Evolutionary conservation across 768 basidiomycete species (phyloP).

Genomic region (Lactifluus volemus): DNA sequence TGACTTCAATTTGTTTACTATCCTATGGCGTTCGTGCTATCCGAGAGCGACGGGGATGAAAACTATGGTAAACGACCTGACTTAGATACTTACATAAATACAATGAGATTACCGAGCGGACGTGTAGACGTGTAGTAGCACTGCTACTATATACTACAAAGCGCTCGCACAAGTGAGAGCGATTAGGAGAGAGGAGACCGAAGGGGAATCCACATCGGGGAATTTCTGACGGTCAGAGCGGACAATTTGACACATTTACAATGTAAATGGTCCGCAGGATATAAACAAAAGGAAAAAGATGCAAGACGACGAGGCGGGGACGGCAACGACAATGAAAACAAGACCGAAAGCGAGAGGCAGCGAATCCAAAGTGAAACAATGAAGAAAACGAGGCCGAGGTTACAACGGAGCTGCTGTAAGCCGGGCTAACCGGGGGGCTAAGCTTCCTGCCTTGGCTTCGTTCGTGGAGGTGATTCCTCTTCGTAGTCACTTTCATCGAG

Average conservation of each 20-base stretch:
- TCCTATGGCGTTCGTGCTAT: not conserved
- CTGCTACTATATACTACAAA: constrained; percentile 5
- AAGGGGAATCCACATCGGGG: not conserved
- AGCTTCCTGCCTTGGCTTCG: not conserved
- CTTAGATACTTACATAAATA: constrained; percentile 9
- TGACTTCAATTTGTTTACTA: not conserved
- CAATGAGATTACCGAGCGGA: not conserved
- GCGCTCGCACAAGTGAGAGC: constrained; percentile 1
- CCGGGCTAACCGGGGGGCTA: not conserved
- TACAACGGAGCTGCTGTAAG: no score
- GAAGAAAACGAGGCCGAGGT: not conserved
- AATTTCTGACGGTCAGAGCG: not conserved
- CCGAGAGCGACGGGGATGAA: not conserved
- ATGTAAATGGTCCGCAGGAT: no score
- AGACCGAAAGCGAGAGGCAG: not conserved
- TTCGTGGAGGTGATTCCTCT: not conserved
- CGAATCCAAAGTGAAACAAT: not conserved
- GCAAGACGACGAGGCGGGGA: not conserved
- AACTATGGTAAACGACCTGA: not conserved
- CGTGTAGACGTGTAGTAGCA: not conserved
- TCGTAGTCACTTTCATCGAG: constrained; percentile 6
- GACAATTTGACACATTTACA: no score
- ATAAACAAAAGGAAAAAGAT: not conserved
- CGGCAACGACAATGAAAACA: not conserved
- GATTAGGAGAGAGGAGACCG: not conserved